These are phyloP conservation scores for Apiospora hydei DNA, from an alignment of 2,329 filamentous ascomycete genomes.

Conservation along the genomic window DNA sequence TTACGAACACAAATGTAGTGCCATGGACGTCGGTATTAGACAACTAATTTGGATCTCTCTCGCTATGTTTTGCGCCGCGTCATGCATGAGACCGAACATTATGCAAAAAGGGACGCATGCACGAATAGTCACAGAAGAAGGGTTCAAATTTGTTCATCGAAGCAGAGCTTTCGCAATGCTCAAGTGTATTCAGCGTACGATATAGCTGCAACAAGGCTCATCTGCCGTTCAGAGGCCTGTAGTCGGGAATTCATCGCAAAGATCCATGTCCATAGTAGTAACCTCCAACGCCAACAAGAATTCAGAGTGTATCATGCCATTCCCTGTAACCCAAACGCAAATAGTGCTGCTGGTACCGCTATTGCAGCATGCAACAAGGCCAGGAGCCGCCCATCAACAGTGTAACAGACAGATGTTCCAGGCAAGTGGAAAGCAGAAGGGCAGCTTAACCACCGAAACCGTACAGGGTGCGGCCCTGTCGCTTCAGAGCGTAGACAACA, in stretches of 20 bases:
- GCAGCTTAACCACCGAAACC: slow-evolving; percentile 68
- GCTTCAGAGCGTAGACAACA: slow-evolving; percentile 69
- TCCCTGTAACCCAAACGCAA: slow-evolving; percentile 24
- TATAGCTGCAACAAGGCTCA: slow-evolving; percentile 21
- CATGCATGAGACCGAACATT: neutral
- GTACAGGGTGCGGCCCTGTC: slow-evolving; percentile 72
- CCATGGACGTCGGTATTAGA: neutral
- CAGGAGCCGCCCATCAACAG: neutral
- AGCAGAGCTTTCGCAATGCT: slow-evolving; percentile 7
- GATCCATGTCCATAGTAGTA: slow-evolving; percentile 10
- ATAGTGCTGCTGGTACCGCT: neutral
- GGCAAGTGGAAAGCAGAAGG: neutral
- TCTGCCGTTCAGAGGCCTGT: slow-evolving; percentile 22
- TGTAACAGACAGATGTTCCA: slow-evolving; percentile 4
- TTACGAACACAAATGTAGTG: neutral
- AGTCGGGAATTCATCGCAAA: slow-evolving; percentile 24
- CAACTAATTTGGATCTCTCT: no score
- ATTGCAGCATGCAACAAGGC: slow-evolving; percentile 10
- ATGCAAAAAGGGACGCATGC: neutral
- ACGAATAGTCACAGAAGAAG: neutral
- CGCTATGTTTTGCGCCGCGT: no score
- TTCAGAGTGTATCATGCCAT: slow-evolving; percentile 25
- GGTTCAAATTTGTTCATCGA: neutral
- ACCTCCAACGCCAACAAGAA: slow-evolving; percentile 25
- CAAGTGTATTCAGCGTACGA: slow-evolving; percentile 22